phyloP scores from a whole-genome alignment of 140 eudicot genomes.

The Oenanthe javanica region DNA sequence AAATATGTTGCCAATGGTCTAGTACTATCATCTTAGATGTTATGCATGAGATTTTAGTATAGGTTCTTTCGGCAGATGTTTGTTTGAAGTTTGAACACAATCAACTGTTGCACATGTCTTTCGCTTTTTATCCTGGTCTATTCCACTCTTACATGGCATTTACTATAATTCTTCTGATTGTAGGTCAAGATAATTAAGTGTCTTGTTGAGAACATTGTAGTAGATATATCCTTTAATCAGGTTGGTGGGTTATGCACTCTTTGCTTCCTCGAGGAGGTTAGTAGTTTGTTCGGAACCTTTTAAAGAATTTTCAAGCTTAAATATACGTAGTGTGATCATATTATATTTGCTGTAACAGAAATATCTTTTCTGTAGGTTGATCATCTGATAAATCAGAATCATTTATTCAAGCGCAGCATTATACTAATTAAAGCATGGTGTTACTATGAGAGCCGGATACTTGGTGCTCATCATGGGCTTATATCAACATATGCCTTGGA shows the following conservation, averaged over 20 bases:
- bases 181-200: constrained; percentile 97
- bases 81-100: neutral
- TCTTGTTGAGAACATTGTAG: constrained; percentile 93
- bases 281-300: constrained; percentile 15
- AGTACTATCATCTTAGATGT: neutral
- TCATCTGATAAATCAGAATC: constrained; percentile 77
- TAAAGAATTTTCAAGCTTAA: neutral
- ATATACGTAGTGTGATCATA: neutral
- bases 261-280: constrained; percentile 94
- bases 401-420: constrained; percentile 91
- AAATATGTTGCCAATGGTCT: no score
- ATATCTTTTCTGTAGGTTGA: constrained; percentile 59
- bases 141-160: neutral
- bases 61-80: neutral
- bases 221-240: constrained; percentile 96
- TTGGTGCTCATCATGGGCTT: constrained; percentile 99
- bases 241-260: constrained; percentile 98
- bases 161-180: constrained; percentile 3
- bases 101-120: neutral
- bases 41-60: neutral
- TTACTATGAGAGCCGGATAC: constrained; percentile 93
- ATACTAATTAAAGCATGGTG: constrained; percentile 99
- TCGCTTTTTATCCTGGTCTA: neutral
- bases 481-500: constrained; percentile 95
- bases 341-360: neutral